Conservation (phyloP, 768 basidiomycete genomes). For the Psilocybe cubensis region DNA sequence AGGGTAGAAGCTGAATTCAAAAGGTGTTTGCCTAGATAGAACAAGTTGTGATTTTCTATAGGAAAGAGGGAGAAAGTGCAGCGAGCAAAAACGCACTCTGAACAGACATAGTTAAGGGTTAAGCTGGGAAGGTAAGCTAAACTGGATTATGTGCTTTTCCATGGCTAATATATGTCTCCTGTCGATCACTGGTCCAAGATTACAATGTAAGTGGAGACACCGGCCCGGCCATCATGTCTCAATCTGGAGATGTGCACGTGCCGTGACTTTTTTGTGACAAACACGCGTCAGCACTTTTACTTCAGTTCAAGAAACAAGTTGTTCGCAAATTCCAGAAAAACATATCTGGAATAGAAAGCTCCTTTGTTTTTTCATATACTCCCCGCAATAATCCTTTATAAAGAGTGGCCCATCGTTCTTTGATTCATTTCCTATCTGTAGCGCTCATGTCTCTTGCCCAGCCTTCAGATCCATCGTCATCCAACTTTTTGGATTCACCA, state of each 20-base stretch:
- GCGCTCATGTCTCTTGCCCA: constrained; percentile 50
- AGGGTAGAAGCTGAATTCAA: constrained; percentile 70
- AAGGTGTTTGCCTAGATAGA: constrained; percentile 68
- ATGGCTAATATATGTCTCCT: not conserved
- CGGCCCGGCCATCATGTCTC: not conserved
- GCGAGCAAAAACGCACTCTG: constrained; percentile 31
- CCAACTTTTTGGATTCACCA: constrained; percentile 34
- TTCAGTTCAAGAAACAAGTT: too few relatives aligned
- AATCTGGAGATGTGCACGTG: not conserved
- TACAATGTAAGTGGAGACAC: not conserved
- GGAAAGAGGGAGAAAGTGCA: not conserved
- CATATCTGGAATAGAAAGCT: constrained; percentile 5
- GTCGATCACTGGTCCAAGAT: not conserved
- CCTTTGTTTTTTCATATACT: constrained; percentile 21
- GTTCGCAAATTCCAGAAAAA: not conserved
- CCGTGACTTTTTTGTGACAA: constrained; percentile 15
- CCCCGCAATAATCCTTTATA: constrained; percentile 13
- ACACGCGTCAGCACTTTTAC: constrained; percentile 18
- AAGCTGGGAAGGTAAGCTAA: not conserved
- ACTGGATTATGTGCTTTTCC: not conserved
- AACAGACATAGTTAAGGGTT: constrained; percentile 33
- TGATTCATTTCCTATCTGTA: constrained; percentile 15
- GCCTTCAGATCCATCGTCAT: constrained; percentile 50
- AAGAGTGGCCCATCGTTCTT: constrained; percentile 24
- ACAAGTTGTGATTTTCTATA: not conserved